Evolutionary conservation across 192 early-diverging fungal genomes (phyloP).

Genomic region (Linnemannia hyalina): DNA sequence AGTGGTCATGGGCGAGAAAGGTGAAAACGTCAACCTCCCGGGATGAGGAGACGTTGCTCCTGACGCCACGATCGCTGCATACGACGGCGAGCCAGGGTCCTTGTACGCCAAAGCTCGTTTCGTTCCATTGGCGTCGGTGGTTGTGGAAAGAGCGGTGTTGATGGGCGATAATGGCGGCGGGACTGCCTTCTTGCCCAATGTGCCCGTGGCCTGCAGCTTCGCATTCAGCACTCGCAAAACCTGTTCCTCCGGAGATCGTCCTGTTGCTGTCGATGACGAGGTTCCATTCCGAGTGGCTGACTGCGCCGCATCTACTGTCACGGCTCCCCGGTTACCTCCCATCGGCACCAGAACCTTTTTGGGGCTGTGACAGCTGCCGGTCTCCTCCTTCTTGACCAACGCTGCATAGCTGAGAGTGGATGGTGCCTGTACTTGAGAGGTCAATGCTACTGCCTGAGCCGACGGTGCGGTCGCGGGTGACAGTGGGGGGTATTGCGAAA

Average conservation of each 20-base stretch:
- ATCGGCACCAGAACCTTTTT: background rate
- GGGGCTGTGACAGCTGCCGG: background rate
- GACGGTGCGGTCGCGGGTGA: background rate
- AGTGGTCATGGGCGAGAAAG: slow-evolving; percentile 3
- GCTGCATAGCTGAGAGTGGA: slow-evolving; percentile 9
- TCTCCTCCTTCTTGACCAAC: slow-evolving; percentile 15
- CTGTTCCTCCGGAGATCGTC: slow-evolving; percentile 41
- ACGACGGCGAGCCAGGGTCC: slow-evolving; percentile 41
- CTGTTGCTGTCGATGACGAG: background rate
- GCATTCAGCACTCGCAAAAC: slow-evolving; percentile 50
- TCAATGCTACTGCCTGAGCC: background rate
- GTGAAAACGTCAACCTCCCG: slow-evolving; percentile 7
- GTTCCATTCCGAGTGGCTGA: background rate
- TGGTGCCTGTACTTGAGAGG: background rate
- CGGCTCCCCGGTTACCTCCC: slow-evolving; percentile 6
- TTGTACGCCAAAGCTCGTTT: background rate
- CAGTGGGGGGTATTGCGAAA: slow-evolving; percentile 11
- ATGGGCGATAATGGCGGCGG: background rate
- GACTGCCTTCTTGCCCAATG: slow-evolving; percentile 13
- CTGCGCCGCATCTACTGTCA: slow-evolving; percentile 36
- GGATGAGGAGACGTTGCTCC: slow-evolving; percentile 36
- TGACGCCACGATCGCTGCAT: slow-evolving; percentile 47
- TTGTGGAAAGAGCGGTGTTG: background rate
- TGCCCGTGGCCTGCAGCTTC: slow-evolving; percentile 4
- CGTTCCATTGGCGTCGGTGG: background rate